A percentile compares a stretch with the other conserved stretches of the same genome.
These are phyloP conservation scores for Onygenales sp. DNA, from an alignment of 2,329 filamentous ascomycete genomes.

Conservation along the genomic window DNA sequence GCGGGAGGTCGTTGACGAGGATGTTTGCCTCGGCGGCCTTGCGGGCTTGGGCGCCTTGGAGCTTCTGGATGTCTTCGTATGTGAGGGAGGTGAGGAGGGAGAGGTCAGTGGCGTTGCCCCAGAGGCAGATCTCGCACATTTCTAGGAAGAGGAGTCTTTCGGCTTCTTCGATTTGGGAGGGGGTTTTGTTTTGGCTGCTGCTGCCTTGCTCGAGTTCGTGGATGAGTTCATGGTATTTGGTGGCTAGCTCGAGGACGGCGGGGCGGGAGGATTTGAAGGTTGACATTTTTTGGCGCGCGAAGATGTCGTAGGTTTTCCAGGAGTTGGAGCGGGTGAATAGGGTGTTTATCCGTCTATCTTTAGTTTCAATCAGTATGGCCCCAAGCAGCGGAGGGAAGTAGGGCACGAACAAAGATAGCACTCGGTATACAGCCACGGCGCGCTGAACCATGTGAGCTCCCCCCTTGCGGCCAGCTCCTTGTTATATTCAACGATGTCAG, in stretches of 20 bases:
- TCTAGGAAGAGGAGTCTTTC: conserved; percentile 76
- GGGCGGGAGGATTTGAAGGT: conserved; percentile 88
- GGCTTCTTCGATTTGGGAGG: conserved; percentile 50
- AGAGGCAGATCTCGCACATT: conserved; percentile 93
- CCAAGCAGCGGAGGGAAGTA: neutral
- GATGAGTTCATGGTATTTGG: conserved; percentile 67
- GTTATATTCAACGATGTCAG: conserved; percentile 76
- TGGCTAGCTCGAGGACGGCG: conserved; percentile 71
- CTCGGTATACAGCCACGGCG: conserved; percentile 83
- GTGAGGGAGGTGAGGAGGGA: conserved; percentile 81
- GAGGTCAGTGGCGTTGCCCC: conserved; percentile 93
- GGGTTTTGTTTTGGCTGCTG: conserved; percentile 24
- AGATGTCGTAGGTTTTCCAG: conserved; percentile 89
- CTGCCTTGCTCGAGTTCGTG: conserved; percentile 53
- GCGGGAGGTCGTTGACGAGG: conserved; percentile 70
- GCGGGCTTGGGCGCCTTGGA: conserved; percentile 80
- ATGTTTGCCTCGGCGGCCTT: conserved; percentile 89
- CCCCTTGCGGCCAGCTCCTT: conserved; percentile 67
- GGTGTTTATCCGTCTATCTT: conserved; percentile 63
- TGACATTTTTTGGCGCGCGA: conserved; percentile 77
- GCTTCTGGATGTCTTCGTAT: conserved; percentile 93
- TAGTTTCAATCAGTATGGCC: conserved; percentile 4
- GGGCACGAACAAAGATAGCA: conserved; percentile 65
- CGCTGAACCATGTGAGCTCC: conserved; percentile 69
- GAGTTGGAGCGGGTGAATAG: conserved; percentile 66